Base-by-base conservation (phyloP, 2,329 filamentous ascomycete species). In the Alternaria viburni region DNA sequence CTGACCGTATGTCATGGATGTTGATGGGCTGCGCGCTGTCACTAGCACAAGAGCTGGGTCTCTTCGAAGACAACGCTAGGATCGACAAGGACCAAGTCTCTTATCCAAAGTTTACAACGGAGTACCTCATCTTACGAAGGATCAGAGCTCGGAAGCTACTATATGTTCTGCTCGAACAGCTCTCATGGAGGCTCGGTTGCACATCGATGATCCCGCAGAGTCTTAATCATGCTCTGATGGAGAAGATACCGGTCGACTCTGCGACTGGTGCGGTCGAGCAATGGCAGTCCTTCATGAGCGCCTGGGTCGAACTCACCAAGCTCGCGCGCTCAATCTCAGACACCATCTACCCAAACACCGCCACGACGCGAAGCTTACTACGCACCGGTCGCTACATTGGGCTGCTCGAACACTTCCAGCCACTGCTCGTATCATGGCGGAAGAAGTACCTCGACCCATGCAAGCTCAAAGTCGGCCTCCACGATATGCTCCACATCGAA, bases 1-100 rank as follows among this genome's bases (percentile, higher is more conserved):
- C 84, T 0, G 86, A 87, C 68, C 82, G 86, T 3, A 88, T 88
- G 86, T 87, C 86, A 1, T 88, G 86, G 86, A 88, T 87, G 83
- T 69, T 87, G 19, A 81, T 88, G 44, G 86, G 86, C 3, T 84
- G 83, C 67, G 86, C 84, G 0, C 69, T 86, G 23, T 85, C 84
- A 4, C 77, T 88, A 12, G 83, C 84, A 2, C 84, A 86, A 56
- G 85, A 87, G 65, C 74, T 86, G 23, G 82, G 85, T 3, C 77
- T 87, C n/a, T 83, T 86, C 63, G 80, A 85, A 54, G 79, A 82
- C 30, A 74, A 75, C 32, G 68, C 74, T 10, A 77, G 74, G 36
- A 74, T 77, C 41, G 77, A 79, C 41, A 79, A 77, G 45, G 76
- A 78, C 21, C 74, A 75, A 44, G 66, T 70, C 5, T 78, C 77